Evolutionary conservation across 2,329 filamentous ascomycete species (phyloP).

Genomic region (Cladophialophora carrionii): DNA sequence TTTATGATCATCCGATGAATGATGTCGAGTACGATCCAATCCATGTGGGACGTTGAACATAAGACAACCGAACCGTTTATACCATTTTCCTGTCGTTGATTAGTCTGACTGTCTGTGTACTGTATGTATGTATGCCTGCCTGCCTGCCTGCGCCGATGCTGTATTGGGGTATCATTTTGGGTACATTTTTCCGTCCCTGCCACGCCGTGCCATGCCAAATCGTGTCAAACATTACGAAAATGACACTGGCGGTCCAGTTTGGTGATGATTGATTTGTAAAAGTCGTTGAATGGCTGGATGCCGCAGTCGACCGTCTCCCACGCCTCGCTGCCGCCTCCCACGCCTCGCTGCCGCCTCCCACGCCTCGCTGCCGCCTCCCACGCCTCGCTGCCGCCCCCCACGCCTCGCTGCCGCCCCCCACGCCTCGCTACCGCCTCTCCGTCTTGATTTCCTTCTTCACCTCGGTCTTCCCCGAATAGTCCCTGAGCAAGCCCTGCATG

Average conservation of each 20-base stretch:
- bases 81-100: background rate
- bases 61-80: too few species aligned
- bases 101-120: background rate
- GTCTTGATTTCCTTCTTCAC: constrained; percentile 11
- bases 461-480: constrained; percentile 30
- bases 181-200: background rate
- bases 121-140: background rate
- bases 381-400: too few species aligned
- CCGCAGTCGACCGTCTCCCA: too few species aligned
- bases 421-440: background rate
- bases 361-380: background rate
- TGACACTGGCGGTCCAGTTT: background rate
- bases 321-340: background rate
- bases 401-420: too few species aligned
- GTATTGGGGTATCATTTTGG: constrained; percentile 2
- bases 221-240: background rate
- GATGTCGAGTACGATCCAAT: too few species aligned
- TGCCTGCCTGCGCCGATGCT: background rate
- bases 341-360: too few species aligned
- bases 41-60: too few species aligned
- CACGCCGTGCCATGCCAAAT: background rate
- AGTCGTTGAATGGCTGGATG: background rate
- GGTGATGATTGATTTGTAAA: background rate
- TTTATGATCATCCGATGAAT: too few species aligned
- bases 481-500: constrained; percentile 58